Conservation (phyloP, 2,329 filamentous ascomycete genomes). For the Pseudogymnoascus pannorum region DNA sequence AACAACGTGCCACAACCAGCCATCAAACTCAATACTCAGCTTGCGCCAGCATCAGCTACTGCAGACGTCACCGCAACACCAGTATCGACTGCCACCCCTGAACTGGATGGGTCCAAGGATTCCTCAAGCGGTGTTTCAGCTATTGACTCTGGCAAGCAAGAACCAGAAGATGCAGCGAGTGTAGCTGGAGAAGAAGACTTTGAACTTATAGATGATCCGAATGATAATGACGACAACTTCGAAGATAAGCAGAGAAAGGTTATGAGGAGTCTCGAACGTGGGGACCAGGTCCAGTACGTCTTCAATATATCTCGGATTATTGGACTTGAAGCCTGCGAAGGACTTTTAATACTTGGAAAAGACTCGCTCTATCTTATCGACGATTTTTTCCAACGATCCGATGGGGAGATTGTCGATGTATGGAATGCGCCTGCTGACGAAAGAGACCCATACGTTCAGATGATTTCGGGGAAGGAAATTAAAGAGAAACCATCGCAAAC, state of each 20-base stretch:
- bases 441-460: constrained; percentile 88
- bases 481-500: constrained; percentile 55
- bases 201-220: constrained; percentile 89
- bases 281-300: constrained; percentile 86
- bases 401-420: constrained; percentile 94
- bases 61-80: constrained; percentile 10
- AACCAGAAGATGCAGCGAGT: constrained; percentile 23
- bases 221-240: constrained; percentile 69
- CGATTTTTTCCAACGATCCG: constrained; percentile 88
- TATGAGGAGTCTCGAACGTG: constrained; percentile 84
- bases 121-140: neutral
- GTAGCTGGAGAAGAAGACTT: constrained; percentile 72
- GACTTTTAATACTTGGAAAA: constrained; percentile 87
- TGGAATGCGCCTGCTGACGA: constrained; percentile 90
- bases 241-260: constrained; percentile 99
- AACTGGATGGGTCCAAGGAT: constrained; percentile 15
- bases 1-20: constrained; percentile 37
- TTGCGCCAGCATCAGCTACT: constrained; percentile 6
- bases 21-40: constrained; percentile 30
- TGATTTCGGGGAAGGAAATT: constrained; percentile 66
- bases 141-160: constrained; percentile 4
- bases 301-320: constrained; percentile 94
- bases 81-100: constrained; percentile 15
- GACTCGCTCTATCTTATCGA: constrained; percentile 91
- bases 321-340: constrained; percentile 87